Base-by-base conservation (phyloP, 2,329 filamentous ascomycete genomes). In the Venturia effusa region DNA sequence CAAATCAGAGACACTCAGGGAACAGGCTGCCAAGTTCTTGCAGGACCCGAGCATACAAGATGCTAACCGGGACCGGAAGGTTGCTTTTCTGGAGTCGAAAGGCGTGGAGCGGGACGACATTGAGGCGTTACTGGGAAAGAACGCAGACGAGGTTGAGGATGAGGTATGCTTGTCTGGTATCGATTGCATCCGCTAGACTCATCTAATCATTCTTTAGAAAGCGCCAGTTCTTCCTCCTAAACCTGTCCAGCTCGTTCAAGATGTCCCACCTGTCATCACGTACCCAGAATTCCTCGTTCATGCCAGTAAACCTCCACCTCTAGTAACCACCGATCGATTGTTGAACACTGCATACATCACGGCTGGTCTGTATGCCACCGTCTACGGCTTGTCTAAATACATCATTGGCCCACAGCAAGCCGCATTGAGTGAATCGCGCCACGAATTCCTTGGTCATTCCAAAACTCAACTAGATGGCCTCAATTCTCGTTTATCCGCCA, bases 21-120 rank as follows among this genome's bases (percentile, higher is more conserved):
- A 90, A 19, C 84, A 91, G 71, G 91, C 92, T 34, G 81, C 83
- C 54, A 83, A 80, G 62, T 97, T 96, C 71, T 81, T 97, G 4
- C 79, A 89, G 61, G 88, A 95, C 66, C 85, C 89, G 8, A 80
- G 81, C 24, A 89, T 96, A 64, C 84, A 83, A 65, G 78, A 87
- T 74, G 85, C 88, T 40, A 80, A 88, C 0, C 80, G 81, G 55
- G 87, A 90, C 64, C 87, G 85, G 74, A 96, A 96, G 77, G 79
- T 83, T 24, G 82, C 83, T 8, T 96, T 96, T 69, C 77, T 97
- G 1, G 82, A 86, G 70, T 84, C 84, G 61, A 97, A 97, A 73
- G 90, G 90, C 3, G 77, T 96, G 8, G 77, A 76, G 3, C 77
- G 82, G 4, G 79, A 81, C 39, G 85, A 93, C 66, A 90, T 96